A percentile compares a stretch with the other conserved stretches of the same genome.
phyloP scores from a whole-genome alignment of 164 flowering plant genomes.

The Kalanchoe fedtschenkoi region DNA sequence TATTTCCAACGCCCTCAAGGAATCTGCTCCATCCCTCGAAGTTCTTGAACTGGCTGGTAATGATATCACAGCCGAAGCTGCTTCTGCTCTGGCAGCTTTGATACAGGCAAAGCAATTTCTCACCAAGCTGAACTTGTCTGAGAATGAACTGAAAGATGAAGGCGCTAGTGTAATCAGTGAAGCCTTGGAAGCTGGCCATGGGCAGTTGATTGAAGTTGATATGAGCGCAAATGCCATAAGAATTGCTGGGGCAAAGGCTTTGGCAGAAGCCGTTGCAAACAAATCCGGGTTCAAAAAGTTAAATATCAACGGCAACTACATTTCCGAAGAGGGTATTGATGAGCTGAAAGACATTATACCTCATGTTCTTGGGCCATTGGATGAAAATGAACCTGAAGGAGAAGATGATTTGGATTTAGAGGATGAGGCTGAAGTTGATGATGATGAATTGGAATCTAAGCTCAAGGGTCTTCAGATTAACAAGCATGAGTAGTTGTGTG shows the following conservation, averaged over 20 bases:
- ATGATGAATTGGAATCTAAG: not conserved
- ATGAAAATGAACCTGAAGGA: constrained; percentile 69
- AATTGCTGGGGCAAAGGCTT: constrained; percentile 41
- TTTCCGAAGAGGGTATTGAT: constrained; percentile 57
- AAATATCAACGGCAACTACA: constrained; percentile 46
- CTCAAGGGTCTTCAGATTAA: not conserved
- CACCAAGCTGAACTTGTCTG: constrained; percentile 37
- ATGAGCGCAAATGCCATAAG: constrained; percentile 41
- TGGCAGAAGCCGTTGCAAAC: constrained; percentile 37
- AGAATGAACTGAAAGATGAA: constrained; percentile 64
- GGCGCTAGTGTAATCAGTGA: constrained; percentile 43
- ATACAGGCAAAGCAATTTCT: constrained; percentile 38
- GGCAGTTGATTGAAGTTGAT: constrained; percentile 46
- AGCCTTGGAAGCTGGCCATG: constrained; percentile 34
- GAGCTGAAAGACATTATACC: constrained; percentile 35
- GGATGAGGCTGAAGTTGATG: constrained; percentile 24
- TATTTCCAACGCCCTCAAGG: constrained; percentile 38
- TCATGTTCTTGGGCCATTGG: constrained; percentile 38
- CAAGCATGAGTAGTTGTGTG: not conserved
- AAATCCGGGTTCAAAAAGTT: constrained; percentile 44
- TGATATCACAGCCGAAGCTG: constrained; percentile 42
- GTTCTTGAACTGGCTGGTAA: constrained; percentile 63
- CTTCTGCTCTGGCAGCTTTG: constrained; percentile 35
- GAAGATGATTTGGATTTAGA: constrained; percentile 42
- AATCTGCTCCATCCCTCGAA: constrained; percentile 46